Percentiles rank a stretch among this genome's conserved stretches.
Evolutionary conservation across 768 basidiomycete species (phyloP).

Genomic region (Termitomyces sp.): DNA sequence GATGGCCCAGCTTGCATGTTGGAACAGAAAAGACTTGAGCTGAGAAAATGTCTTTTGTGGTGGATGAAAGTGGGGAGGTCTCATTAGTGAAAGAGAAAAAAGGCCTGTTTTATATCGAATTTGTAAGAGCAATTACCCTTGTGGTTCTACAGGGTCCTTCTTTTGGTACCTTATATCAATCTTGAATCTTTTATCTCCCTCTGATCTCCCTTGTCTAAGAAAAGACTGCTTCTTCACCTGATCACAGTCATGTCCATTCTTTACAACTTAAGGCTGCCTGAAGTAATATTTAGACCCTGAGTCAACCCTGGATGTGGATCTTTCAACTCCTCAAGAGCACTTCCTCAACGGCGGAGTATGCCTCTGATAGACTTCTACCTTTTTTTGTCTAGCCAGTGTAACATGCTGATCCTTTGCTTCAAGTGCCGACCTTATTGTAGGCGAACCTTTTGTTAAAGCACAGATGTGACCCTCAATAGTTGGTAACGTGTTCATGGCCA

Average conservation of each 20-base stretch:
- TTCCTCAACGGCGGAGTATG: neutral
- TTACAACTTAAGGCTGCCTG: neutral
- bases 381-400: too few species aligned
- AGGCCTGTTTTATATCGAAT: neutral
- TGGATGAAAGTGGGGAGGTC: neutral
- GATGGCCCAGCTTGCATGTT: conserved; percentile 12
- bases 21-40: neutral
- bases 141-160: neutral
- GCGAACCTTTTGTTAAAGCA: neutral
- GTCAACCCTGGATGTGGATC: neutral
- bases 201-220: neutral
- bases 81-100: neutral
- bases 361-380: neutral
- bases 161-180: neutral
- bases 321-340: neutral
- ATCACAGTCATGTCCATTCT: neutral
- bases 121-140: neutral
- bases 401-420: neutral
- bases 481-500: neutral
- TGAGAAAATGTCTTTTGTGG: neutral
- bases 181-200: neutral
- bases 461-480: neutral
- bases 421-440: neutral
- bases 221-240: neutral
- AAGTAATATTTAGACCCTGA: neutral